Evolutionary conservation across 352 stramenopile species (phyloP).

Genomic region (Aphanomyces euteiches): DNA sequence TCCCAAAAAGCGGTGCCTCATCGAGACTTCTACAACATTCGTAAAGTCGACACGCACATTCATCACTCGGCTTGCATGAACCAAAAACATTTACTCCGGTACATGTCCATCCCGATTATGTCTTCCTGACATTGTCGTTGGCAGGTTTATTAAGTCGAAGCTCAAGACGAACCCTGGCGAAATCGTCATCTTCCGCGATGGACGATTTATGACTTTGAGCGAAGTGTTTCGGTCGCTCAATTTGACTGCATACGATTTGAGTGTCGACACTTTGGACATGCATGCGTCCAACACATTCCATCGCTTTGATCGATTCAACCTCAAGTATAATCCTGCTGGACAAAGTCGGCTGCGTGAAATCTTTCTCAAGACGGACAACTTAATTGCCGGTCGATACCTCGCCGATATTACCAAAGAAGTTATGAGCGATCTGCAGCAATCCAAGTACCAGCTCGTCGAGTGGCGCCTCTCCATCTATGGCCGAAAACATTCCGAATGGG

Average conservation of each 20-base stretch:
- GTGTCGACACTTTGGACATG: slow-evolving; percentile 98
- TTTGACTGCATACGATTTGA: slow-evolving; percentile 97
- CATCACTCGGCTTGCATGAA: slow-evolving; percentile 97
- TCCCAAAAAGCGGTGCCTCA: slow-evolving; percentile 95
- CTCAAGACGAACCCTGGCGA: slow-evolving; percentile 78
- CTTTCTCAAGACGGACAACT: slow-evolving; percentile 99
- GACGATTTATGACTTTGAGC: slow-evolving; percentile 93
- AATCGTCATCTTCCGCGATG: slow-evolving; percentile 95
- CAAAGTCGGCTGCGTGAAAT: slow-evolving; percentile 95
- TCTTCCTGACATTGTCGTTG: slow-evolving; percentile 59
- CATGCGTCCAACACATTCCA: slow-evolving; percentile 99
- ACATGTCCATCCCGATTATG: background rate
- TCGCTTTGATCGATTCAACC: slow-evolving; percentile 99
- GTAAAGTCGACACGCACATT: slow-evolving; percentile 99
- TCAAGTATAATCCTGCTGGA: slow-evolving; percentile 97
- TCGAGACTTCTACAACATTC: slow-evolving; percentile 98
- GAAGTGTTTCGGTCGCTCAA: slow-evolving; percentile 92
- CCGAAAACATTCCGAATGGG: slow-evolving; percentile 92
- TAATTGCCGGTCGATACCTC: slow-evolving; percentile 94
- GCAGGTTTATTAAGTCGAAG: slow-evolving; percentile 83
- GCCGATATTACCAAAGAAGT: slow-evolving; percentile 95
- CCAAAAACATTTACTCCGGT: slow-evolving; percentile 91
- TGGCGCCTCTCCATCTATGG: slow-evolving; percentile 95
- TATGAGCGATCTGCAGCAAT: slow-evolving; percentile 80
- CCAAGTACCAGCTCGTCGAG: slow-evolving; percentile 94